These are phyloP conservation scores for Protomyces gravidus DNA, from an alignment of 1,139 yeast species.

Conservation along the genomic window DNA sequence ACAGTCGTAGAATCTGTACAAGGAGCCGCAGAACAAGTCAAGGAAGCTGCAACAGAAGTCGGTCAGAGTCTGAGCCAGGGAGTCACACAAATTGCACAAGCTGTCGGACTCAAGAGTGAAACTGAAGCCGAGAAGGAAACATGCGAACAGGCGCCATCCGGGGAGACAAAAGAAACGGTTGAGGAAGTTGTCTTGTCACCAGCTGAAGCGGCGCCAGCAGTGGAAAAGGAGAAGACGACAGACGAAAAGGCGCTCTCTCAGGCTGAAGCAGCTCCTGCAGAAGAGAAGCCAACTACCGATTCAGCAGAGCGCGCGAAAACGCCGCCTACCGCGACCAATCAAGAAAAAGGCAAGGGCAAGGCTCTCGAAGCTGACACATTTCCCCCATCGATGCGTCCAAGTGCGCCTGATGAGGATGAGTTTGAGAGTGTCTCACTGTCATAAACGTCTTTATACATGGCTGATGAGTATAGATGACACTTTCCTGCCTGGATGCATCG, in stretches of 20 bases:
- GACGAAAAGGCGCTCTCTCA: no score
- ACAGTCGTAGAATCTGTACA: neutral
- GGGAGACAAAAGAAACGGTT: neutral
- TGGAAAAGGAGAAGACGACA: neutral
- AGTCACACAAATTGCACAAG: neutral
- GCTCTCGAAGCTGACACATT: neutral
- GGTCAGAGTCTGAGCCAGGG: neutral
- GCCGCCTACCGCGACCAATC: neutral
- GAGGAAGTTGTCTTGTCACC: neutral
- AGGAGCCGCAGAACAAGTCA: neutral
- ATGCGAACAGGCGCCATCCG: neutral
- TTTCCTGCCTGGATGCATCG: no score
- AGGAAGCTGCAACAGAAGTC: neutral
- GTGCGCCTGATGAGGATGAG: neutral
- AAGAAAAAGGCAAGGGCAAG: neutral
- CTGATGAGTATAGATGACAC: no score
- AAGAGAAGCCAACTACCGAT: neutral
- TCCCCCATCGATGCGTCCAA: neutral
- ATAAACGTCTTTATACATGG: no score
- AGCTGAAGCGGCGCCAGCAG: neutral
- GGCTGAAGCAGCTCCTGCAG: neutral
- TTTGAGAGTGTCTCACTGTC: neutral
- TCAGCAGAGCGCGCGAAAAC: neutral
- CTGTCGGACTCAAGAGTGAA: neutral
- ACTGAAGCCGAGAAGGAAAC: neutral